Evolutionary conservation across 345 rosid species (phyloP).

Genomic region (Populus davidiana): DNA sequence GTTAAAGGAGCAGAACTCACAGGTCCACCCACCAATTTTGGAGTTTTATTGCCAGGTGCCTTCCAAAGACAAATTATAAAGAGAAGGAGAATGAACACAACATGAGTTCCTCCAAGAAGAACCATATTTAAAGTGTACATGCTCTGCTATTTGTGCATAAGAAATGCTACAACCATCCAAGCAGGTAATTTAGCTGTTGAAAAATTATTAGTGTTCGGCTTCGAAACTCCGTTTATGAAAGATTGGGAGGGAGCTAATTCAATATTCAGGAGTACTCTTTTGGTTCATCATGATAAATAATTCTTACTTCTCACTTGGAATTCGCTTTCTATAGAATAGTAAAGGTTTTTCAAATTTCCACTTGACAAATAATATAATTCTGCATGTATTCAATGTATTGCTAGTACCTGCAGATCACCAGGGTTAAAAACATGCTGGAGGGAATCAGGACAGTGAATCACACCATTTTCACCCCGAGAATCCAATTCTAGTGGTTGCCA

Average conservation of each 20-base stretch:
- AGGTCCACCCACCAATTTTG: slow-evolving; percentile 37
- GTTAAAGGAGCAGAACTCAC: slow-evolving; percentile 42
- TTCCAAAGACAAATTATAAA: slow-evolving; percentile 18
- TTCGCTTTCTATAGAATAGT: not conserved
- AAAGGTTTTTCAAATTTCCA: not conserved
- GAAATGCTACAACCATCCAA: not conserved
- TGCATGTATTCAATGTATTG: not conserved
- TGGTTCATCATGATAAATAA: too few species aligned
- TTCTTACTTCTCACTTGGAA: not conserved
- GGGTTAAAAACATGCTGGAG: slow-evolving; percentile 46
- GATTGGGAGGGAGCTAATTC: too few species aligned
- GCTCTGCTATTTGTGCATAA: not conserved
- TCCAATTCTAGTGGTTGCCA: slow-evolving; percentile 53
- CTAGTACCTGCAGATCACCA: slow-evolving; percentile 63
- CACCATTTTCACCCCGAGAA: slow-evolving; percentile 61
- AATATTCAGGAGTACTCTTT: too few species aligned
- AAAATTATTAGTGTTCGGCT: not conserved
- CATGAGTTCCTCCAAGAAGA: not conserved
- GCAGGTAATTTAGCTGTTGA: not conserved
- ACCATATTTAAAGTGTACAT: not conserved
- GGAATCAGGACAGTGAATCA: slow-evolving; percentile 53
- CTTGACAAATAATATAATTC: not conserved
- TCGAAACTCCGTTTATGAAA: not conserved
- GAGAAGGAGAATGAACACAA: not conserved
- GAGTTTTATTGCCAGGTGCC: slow-evolving; percentile 51